Percentiles rank a stretch among this genome's conserved stretches.
Evolutionary conservation across 345 rosid species (phyloP).

Genomic region (Theobroma cacao): DNA sequence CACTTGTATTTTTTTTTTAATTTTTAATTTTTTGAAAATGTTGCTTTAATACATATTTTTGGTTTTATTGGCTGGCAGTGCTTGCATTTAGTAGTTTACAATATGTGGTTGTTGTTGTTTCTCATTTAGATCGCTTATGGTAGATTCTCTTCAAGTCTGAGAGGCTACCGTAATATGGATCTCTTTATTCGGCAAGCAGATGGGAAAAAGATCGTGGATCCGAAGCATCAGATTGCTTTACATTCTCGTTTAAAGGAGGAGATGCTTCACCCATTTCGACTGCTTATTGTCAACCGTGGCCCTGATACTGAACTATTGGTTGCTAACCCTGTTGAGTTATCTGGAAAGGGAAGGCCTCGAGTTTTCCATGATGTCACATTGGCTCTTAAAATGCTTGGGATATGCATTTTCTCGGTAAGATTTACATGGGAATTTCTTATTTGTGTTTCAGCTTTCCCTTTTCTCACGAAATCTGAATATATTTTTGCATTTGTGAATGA

Average conservation of each 20-base stretch:
- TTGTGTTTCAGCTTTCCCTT: background rate
- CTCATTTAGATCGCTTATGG: conserved; percentile 57
- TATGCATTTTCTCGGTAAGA: conserved; percentile 70
- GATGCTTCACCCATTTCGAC: conserved; percentile 61
- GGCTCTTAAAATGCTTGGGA: conserved; percentile 56
- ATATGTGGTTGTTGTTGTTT: conserved; percentile 16
- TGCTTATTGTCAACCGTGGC: conserved; percentile 56
- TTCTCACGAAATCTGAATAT: background rate
- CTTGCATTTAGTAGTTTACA: conserved; percentile 5
- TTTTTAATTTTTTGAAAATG: background rate
- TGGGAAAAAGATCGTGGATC: conserved; percentile 62
- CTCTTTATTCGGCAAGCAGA: conserved; percentile 61
- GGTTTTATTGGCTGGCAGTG: background rate
- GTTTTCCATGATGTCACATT: conserved; percentile 70
- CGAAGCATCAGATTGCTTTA: conserved; percentile 42
- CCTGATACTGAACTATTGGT: conserved; percentile 70
- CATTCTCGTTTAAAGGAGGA: conserved; percentile 55
- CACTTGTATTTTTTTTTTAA: background rate
- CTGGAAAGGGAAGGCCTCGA: conserved; percentile 75
- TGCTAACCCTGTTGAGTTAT: conserved; percentile 75
- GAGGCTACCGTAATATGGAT: conserved; percentile 51
- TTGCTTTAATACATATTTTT: background rate
- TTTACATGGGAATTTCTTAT: background rate
- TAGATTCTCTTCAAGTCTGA: conserved; percentile 48
- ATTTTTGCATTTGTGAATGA: background rate